Base-by-base conservation (phyloP, 2,329 filamentous ascomycete species). In the Claviceps arundinis region DNA sequence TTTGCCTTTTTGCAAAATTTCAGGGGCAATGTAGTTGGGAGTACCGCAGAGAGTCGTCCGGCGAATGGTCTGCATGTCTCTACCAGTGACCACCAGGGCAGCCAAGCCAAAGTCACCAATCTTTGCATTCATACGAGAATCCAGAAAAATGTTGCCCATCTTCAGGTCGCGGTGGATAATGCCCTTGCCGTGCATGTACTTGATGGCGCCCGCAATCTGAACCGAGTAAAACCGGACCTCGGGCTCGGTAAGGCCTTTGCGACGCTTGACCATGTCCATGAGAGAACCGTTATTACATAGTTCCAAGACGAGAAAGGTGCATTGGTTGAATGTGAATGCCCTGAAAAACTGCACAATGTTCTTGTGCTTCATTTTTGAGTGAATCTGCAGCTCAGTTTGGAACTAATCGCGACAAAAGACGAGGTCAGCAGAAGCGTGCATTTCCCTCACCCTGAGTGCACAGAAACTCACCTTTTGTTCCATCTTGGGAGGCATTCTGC, bases 91-190 rank as follows among this genome's bases (percentile, higher is more conserved):
- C 52, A 97, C 75, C 60, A 98, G 75, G 30, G 94, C 93, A 34
- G 93, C 93, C 52, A 98, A 76, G 3, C 93, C 93, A 70, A 98
- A 98, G 67, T 98, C 93, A 45, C 93, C 93, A 61, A 98, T 89
- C 67, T 98, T 98, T 61, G 95, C 85, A 63, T 98, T 95, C 91
- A 98, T 96, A 59, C 89, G 77, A 51, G 81, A 81, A 66, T 98
- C 93, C 50, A 98, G 76, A 62, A 98, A 98, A 59, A 98, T 84
- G 66, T 98, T 98, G 48, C 93, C 94, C 75, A 96, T 97, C 70
- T 98, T 98, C 60, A 98, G 70, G 68, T 98, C 93, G 48, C 93
- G 82, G 68, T 98, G 93, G 48, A 97, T 95, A 56, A 98, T 94
- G 58, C 91, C 93, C 65, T 94, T 87, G 62, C 83, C 83, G 68